Base-by-base conservation (phyloP, 768 basidiomycete genomes). In the Leccinum imitatum region DNA sequence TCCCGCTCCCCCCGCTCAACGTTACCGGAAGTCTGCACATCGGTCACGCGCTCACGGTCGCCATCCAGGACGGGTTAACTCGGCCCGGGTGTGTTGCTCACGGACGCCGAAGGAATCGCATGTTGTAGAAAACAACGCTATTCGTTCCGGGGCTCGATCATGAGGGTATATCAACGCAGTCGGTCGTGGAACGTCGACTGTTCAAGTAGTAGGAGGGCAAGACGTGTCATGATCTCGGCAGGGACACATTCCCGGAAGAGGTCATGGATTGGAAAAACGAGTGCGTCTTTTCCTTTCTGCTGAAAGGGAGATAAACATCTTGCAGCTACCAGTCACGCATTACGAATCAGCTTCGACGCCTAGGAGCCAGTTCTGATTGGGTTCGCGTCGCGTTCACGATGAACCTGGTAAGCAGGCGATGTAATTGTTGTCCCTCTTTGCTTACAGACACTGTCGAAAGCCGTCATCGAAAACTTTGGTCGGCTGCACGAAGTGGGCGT, bases 241-340 rank as follows among this genome's bases (percentile, higher is more conserved):
- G 97, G 48, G 93, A 95, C 66, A 85, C 81, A 67, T 98, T 98
- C 75, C 69, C 7, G 64, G 86, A 89, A 63, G 91, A 87, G 57
- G 95, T 98, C 30, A 88, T 88, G 87, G 89, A 90, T 31, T 99
- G 97, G 97, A 98, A 97, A 73, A 91, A 95, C 66, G 93, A 96
- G 92, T 96, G 31, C 31, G 31, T 33, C 11, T 11, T 33, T 33
- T 33, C 10, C 31, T 33, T 33, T 33, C 11, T 33, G 1, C 31
- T 33, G 31, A 33, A 11, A 33, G 10, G 31, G 10, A 64, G 54
- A 64, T 27, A 21, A 11, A 33, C 31, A 33, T 37, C 14, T 9
- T 10, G 31, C 60, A 96, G 93, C 60, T 99, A 98, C 71, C 95
- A 98, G 72, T 80, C 77, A 19, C 86, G 91, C 50, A 98, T 98